phyloP scores from a whole-genome alignment of 768 basidiomycete species.

The Collybia sordida region DNA sequence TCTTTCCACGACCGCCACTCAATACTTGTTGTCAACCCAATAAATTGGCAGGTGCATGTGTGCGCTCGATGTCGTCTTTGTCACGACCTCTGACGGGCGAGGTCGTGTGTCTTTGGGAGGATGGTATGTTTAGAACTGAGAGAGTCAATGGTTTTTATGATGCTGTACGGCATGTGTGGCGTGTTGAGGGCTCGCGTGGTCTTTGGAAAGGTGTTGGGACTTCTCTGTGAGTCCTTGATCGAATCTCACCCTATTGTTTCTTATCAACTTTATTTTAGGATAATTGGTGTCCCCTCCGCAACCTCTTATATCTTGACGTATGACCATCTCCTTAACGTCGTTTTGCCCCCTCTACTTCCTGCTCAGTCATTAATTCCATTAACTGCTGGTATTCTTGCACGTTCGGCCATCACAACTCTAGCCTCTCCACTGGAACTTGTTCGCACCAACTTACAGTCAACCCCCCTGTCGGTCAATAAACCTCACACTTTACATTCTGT shows the following conservation, averaged over 20 bases:
- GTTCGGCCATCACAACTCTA: constrained; percentile 75
- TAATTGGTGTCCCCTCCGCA: constrained; percentile 90
- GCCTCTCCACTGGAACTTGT: constrained; percentile 90
- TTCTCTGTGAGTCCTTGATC: constrained; percentile 60
- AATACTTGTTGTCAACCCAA: constrained; percentile 73
- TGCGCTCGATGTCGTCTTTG: constrained; percentile 77
- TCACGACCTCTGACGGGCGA: constrained; percentile 56
- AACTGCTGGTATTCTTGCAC: constrained; percentile 77
- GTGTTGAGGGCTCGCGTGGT: constrained; percentile 79
- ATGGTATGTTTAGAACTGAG: constrained; percentile 66
- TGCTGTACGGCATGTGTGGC: constrained; percentile 76
- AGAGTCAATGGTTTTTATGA: constrained; percentile 85
- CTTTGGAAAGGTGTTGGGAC: constrained; percentile 97
- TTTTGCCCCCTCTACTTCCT: constrained; percentile 63
- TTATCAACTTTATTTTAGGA: constrained; percentile 38
- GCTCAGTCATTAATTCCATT: constrained; percentile 61
- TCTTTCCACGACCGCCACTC: constrained; percentile 52
- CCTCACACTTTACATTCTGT: constrained; percentile 81
- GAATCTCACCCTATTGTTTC: not conserved
- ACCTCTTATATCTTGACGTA: constrained; percentile 96
- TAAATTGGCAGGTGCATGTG: constrained; percentile 46
- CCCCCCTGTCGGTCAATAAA: constrained; percentile 64
- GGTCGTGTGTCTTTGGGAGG: constrained; percentile 80
- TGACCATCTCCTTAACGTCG: constrained; percentile 73
- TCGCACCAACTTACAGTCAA: constrained; percentile 91